These are phyloP conservation scores for Sordaria brevicollis DNA, from an alignment of 495 filamentous ascomycete genomes.

Conservation along the genomic window DNA sequence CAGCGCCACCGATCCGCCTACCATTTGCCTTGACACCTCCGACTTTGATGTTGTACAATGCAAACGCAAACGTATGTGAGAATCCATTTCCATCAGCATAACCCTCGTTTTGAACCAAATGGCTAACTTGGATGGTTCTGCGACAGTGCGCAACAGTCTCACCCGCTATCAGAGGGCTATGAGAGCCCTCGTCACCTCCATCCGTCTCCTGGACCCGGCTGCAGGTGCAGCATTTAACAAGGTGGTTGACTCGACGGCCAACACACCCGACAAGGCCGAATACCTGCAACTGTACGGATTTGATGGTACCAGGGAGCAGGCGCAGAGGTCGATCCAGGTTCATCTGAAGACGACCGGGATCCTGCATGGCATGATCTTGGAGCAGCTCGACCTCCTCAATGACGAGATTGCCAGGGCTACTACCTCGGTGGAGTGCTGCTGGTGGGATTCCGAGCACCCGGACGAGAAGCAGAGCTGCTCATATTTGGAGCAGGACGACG, in stretches of 20 bases:
- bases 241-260: neutral
- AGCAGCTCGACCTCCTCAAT: neutral
- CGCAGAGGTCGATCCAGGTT: neutral
- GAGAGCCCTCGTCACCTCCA: neutral
- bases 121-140: neutral
- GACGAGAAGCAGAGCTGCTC: neutral
- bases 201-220: neutral
- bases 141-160: neutral
- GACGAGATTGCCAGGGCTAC: neutral
- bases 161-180: neutral
- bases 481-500: too few species aligned
- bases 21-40: neutral
- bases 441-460: neutral
- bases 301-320: neutral
- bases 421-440: neutral
- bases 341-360: neutral
- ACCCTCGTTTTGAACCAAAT: neutral
- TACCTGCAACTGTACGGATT: neutral
- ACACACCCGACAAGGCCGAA: neutral
- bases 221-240: neutral
- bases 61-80: neutral
- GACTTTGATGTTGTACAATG: neutral
- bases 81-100: neutral
- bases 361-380: neutral
- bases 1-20: neutral